Evolutionary conservation across 225 moss, liverwort and hornwort genomes (phyloP).

Genomic region (Lunularia cruciata): DNA sequence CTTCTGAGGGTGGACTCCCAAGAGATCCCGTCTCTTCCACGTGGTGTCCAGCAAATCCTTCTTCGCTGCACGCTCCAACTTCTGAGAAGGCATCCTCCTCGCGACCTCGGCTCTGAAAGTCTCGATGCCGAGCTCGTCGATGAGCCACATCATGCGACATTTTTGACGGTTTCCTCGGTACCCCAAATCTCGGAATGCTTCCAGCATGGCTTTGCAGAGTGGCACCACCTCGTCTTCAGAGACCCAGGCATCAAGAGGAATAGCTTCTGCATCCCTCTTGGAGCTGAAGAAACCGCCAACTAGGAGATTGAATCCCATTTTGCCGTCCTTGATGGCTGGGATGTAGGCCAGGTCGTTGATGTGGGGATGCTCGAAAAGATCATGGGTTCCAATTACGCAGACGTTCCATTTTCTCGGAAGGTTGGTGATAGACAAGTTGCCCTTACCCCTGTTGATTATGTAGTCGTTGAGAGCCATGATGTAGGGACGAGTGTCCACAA

Average conservation of each 20-base stretch:
- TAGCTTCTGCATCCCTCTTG: slow-evolving; percentile 87
- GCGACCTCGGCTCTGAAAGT: slow-evolving; percentile 79
- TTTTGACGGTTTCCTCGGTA: slow-evolving; percentile 74
- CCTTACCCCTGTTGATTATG: slow-evolving; percentile 55
- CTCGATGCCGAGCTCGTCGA: slow-evolving; percentile 90
- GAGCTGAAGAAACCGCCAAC: slow-evolving; percentile 96
- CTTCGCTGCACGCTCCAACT: slow-evolving; percentile 51
- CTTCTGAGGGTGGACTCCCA: slow-evolving; percentile 81
- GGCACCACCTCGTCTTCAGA: slow-evolving; percentile 67
- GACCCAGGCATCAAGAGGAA: slow-evolving; percentile 90
- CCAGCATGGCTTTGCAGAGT: slow-evolving; percentile 75
- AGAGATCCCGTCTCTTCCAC: slow-evolving; percentile 71
- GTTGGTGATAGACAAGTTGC: slow-evolving; percentile 70
- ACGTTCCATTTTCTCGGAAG: slow-evolving; percentile 98
- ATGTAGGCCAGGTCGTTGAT: slow-evolving; percentile 97
- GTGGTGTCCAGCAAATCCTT: slow-evolving; percentile 62
- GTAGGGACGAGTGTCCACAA: slow-evolving; percentile 72
- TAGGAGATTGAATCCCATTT: slow-evolving; percentile 79
- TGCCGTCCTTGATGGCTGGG: slow-evolving; percentile 68
- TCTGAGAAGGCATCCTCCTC: slow-evolving; percentile 48
- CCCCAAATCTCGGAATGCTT: slow-evolving; percentile 82
- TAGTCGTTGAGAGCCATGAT: slow-evolving; percentile 63
- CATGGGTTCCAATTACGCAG: slow-evolving; percentile 80
- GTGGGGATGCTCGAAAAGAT: slow-evolving; percentile 93
- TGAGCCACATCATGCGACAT: slow-evolving; percentile 99